phyloP scores from a whole-genome alignment of 352 stramenopile species.

The Phytophthora citricola region DNA sequence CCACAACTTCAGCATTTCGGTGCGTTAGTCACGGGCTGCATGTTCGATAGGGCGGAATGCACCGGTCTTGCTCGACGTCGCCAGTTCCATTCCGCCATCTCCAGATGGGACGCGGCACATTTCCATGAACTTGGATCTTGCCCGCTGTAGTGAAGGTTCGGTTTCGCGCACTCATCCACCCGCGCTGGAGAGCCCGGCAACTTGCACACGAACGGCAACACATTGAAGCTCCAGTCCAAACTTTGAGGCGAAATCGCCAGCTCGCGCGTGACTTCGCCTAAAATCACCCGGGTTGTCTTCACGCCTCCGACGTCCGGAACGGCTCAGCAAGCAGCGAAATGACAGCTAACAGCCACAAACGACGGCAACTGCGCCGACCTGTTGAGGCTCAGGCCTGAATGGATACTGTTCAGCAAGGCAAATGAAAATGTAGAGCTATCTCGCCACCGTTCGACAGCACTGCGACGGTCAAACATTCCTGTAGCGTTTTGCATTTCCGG shows the following conservation, averaged over 20 bases:
- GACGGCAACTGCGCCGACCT: background rate
- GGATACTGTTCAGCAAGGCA: too few relatives aligned
- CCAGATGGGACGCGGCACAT: slow-evolving; percentile 31
- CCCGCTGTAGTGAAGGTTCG: slow-evolving; percentile 20
- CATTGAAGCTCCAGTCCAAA: slow-evolving; percentile 17
- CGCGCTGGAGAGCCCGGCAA: slow-evolving; percentile 2
- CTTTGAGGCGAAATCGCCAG: slow-evolving; percentile 16
- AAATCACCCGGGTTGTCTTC: slow-evolving; percentile 12
- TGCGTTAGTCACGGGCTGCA: slow-evolving; percentile 16
- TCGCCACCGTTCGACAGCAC: background rate
- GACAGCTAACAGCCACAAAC: background rate
- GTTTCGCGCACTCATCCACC: slow-evolving; percentile 10
- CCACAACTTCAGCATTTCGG: slow-evolving; percentile 21
- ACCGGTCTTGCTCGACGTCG: slow-evolving; percentile 11
- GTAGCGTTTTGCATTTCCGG: background rate
- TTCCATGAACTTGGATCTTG: slow-evolving; percentile 20
- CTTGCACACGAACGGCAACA: slow-evolving; percentile 12
- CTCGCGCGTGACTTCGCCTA: slow-evolving; percentile 23
- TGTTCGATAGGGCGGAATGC: slow-evolving; percentile 26
- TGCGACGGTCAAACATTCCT: too few relatives aligned
- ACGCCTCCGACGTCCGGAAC: slow-evolving; percentile 4
- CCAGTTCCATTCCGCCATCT: slow-evolving; percentile 17
- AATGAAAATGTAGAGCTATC: background rate
- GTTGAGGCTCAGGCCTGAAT: too few relatives aligned
- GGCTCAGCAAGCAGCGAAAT: slow-evolving; percentile 3